Base-by-base conservation (phyloP, 768 basidiomycete genomes). In the Pleurotus giganteus region DNA sequence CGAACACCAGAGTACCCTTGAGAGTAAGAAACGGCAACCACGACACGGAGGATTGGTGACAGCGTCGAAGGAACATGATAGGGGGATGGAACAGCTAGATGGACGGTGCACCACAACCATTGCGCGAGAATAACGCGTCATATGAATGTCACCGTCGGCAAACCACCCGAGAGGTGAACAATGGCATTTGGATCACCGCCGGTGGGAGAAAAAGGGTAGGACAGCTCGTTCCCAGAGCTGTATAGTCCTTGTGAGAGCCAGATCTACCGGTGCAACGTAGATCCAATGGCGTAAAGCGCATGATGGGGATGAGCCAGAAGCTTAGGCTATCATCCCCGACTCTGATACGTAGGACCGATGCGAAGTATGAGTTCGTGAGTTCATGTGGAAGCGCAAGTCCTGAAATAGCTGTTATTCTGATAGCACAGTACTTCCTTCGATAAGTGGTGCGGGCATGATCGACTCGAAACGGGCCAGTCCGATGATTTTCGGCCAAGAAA, bases 111-210 rank as follows among this genome's bases (percentile, higher is more conserved):
- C 49, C 23, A 37, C 27, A 45, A 23, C 19, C 21, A 17, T n/a
- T n/a, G n/a, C n/a, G n/a, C n/a, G n/a, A n/a, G n/a, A n/a, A 41
- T 41, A 41, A n/a, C 17, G 17, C 39, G 39, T 5, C 6, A 41
- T 41, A 41, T 17, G 46, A 13, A 47, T 15, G 46, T 27, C 12
- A 19, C 29, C 28, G 46, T 27, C 27, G 46, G 24, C 15, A 31
- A 47, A 26, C 24, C 46, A 47, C 17, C 17, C 46, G 26, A 24
- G 27, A 8, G 12, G 17, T 6, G 24, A 28, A 49, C 49, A 51
- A 36, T 34, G 34, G 26, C 32, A 23, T 32, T 51, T 21, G 49
- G 34, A 51, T 51, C 49, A 51, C 49, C 49, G 34, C 49, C 49
- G 49, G 49, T 51, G 37, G 36, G 49, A 51, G 49, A 51, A 17